Percentiles rank a stretch among this genome's conserved stretches.
Conservation (phyloP, 2,329 filamentous ascomycete species). For the Podosphaera xanthii region DNA sequence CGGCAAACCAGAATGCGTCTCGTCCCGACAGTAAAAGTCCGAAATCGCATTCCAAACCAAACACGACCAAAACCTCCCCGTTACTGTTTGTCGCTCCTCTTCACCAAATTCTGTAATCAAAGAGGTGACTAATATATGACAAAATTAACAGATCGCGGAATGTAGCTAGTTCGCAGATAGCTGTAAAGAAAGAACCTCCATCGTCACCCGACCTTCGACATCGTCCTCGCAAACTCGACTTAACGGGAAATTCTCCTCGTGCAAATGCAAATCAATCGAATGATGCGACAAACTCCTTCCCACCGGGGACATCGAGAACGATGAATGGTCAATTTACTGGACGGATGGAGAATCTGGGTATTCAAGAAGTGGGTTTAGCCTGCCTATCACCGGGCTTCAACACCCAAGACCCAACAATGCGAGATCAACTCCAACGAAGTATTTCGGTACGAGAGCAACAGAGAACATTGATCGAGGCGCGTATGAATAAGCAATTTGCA, state of each 20-base stretch:
- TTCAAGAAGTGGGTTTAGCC: constrained; percentile 82
- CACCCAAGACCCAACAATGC: constrained; percentile 89
- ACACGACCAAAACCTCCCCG: constrained; percentile 30
- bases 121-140: background rate
- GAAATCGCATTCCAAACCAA: constrained; percentile 16
- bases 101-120: background rate
- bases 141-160: constrained; percentile 24
- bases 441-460: constrained; percentile 86
- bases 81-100: constrained; percentile 29
- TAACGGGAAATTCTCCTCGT: constrained; percentile 40
- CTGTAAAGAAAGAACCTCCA: constrained; percentile 89
- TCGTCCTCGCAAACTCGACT: constrained; percentile 53
- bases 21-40: constrained; percentile 33
- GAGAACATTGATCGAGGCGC: constrained; percentile 77
- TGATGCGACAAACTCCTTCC: background rate
- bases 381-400: constrained; percentile 91
- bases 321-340: constrained; percentile 47
- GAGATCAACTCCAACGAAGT: constrained; percentile 84
- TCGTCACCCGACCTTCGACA: constrained; percentile 71
- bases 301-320: constrained; percentile 34
- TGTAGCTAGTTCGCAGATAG: constrained; percentile 46
- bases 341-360: constrained; percentile 47
- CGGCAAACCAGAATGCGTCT: constrained; percentile 20
- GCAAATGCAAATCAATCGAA: constrained; percentile 19
- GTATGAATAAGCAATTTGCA: constrained; percentile 58